Base-by-base conservation (phyloP, 2,329 filamentous ascomycete genomes). In the Pleomassaria siparia region DNA sequence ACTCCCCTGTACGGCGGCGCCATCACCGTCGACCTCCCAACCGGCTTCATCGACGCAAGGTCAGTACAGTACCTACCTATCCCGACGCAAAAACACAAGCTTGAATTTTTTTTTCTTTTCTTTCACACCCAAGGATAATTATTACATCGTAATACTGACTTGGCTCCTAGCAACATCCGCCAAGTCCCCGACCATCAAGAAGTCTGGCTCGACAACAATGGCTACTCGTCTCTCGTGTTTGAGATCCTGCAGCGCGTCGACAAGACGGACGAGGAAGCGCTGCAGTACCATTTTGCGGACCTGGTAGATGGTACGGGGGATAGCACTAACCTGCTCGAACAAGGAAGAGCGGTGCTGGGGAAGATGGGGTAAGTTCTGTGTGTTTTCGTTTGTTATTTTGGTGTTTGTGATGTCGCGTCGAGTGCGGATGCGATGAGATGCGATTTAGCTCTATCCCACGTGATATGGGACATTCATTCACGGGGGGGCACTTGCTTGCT, bases 181-280 rank as follows among this genome's bases (percentile, higher is more conserved):
- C 81, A 90, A 72, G 84, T 91, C 4, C 88, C 88, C 42, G 86
- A 92, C 68, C 88, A 95, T 71, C 91, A 97, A 75, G 92, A 96
- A 77, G 87, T 96, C 59, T 96, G 85, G 75, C 86, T 96, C 63
- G 90, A 95, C 67, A 80, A 82, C 55, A 80, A 87, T 53, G 91
- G 90, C 41, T 91, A 91, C 70, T 89, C 89, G 2, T 91, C 83
- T 72, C 85, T 96, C 68, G 91, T 96, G 60, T 81, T 96, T 71
- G 92, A 97, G 63, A 89, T 97, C 63, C 87, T 88, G 45, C 87
- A 96, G 75, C 87, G 88, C 46, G 86, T 95, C 18, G 81, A 81
- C 4, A 76, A 83, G 15, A 80, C 84, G 61, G 84, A 91, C 60
- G 86, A 87, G 46, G 81, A 80, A 36, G 89, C 90, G 15, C 55